These are phyloP conservation scores for Coniferiporia sulphurascens DNA, from an alignment of 1,284 basidiomycete genomes.

Conservation along the genomic window DNA sequence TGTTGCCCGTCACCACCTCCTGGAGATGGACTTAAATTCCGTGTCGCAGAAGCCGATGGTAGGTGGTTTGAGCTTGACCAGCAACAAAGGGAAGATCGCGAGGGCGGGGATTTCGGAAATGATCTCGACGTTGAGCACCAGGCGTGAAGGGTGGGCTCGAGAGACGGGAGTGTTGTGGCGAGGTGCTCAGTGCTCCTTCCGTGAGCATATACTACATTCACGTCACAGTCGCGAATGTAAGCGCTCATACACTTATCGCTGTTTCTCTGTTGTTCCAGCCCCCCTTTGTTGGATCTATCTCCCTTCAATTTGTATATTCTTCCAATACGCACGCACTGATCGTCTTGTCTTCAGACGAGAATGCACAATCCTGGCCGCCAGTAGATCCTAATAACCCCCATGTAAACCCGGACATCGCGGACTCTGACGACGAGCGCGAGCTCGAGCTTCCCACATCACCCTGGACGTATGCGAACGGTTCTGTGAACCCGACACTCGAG, in stretches of 20 bases:
- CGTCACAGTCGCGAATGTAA: constrained; percentile 22
- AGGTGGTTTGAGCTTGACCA: constrained; percentile 58
- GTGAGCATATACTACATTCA: constrained; percentile 21
- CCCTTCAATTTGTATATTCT: background rate
- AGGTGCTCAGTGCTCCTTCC: background rate
- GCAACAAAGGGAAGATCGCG: constrained; percentile 6
- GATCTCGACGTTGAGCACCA: constrained; percentile 19
- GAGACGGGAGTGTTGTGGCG: background rate
- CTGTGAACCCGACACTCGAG: constrained; percentile 66
- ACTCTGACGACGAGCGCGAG: constrained; percentile 31
- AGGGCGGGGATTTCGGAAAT: constrained; percentile 7
- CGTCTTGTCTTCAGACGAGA: constrained; percentile 4
- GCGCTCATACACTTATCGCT: constrained; percentile 21
- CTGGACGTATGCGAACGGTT: constrained; percentile 80
- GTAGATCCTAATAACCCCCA: constrained; percentile 12
- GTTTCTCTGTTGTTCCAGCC: background rate
- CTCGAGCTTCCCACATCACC: constrained; percentile 57
- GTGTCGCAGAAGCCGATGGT: constrained; percentile 69
- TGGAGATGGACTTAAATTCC: constrained; percentile 77
- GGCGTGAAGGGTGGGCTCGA: background rate
- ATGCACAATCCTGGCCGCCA: constrained; percentile 15
- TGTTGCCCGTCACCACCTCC: constrained; percentile 66
- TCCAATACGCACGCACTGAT: background rate
- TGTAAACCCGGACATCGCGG: constrained; percentile 11
- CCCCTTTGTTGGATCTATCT: background rate